Base-by-base conservation (phyloP, 306 rosid species). In the Lathyrus aphaca region DNA sequence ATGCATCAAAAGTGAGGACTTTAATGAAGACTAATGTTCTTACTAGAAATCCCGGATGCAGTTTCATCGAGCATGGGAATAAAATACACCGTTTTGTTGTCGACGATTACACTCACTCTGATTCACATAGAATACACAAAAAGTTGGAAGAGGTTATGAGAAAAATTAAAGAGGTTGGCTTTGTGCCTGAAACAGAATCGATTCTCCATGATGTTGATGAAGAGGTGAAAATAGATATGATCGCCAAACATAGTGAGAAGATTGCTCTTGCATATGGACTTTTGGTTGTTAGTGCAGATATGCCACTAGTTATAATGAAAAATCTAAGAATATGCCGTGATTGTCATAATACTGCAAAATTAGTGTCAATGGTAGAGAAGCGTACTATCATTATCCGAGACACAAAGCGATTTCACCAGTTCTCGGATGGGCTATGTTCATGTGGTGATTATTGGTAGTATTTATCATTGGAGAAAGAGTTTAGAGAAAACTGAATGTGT, bases 181-280 rank as follows among this genome's bases (percentile, higher is more conserved):
- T 81, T 67, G 85, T 87, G 72, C 68, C 84, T 14, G 84, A 77
- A 79, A 86, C 96, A 1, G 86, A 86, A 40, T 80, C 74, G 61
- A 74, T 86, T 76, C 82, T 83, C 8, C 97, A 86, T 57, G 86
- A 88, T 76, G 92, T 88, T 72, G 86, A 77, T 42, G 88, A 85
- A 62, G 88, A 79, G 14, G 85, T 85, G 77, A 88, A 86, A 82
- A 79, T 61, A 72, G 83, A 81, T 72, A 83, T 86, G 96, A 56
- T 91, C 64, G 82, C 75, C 72, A 82, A 85, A 75, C 96, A 91
- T 45, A 86, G 92, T 76, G 92, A 88, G 79, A 91, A 91, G 85
- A 79, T 88, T 77, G 96, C 97, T 44, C 82, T 88, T 64, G 96
- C 96, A 23, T 91, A 83, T 58, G 97, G 89, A 65, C 87, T 91